Evolutionary conservation across 2,329 filamentous ascomycete genomes (phyloP), one percentile per base, ranked within the genome.

Genomic region (Aspergillus texensis): DNA sequence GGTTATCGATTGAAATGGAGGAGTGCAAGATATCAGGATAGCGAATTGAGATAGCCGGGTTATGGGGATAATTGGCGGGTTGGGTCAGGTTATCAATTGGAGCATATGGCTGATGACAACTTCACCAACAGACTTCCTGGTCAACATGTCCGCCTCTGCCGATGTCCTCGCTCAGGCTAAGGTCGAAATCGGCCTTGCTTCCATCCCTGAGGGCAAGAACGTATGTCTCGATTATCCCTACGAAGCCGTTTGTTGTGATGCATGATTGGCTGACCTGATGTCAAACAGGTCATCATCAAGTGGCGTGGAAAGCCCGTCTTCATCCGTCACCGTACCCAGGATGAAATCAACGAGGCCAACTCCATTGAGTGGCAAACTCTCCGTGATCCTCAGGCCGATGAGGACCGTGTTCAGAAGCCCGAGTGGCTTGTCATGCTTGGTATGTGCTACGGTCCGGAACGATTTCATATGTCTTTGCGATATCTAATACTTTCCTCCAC

Each of bases 251-350:
- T 32, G 26, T 32, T 46, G 48, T 9, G 46, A 46, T 28, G 28
- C n/a, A 26, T 16, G 39, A 19, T 34, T 36, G 21, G 32, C 56
- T 55, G 28, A 65, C 66, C 67, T 10, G 60, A 67, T 61, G 57
- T 61, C 48, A 26, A 61, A 71, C 75, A 94, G 91, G 90, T 99
- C 80, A 96, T 99, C 81, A 96, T 99, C 87, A 99, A 99, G 86
- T 99, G 95, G 95, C 92, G 95, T 86, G 95, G 95, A 81, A 99
- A 99, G 91, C 95, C 95, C 81, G 93, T 99, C 81, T 99, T 99
- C 87, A 93, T 99, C 88, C 94, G 95, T 81, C 95, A 99, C 90
- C 93, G 95, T 78, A 99, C 95, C 74, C 83, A 88, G 75, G 85
- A 87, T 76, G 95, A 99, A 85, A 98, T 99, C 84, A 89, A 93